Conservation (phyloP, 2,329 filamentous ascomycete species). For the Hymenoscyphus occultus region DNA sequence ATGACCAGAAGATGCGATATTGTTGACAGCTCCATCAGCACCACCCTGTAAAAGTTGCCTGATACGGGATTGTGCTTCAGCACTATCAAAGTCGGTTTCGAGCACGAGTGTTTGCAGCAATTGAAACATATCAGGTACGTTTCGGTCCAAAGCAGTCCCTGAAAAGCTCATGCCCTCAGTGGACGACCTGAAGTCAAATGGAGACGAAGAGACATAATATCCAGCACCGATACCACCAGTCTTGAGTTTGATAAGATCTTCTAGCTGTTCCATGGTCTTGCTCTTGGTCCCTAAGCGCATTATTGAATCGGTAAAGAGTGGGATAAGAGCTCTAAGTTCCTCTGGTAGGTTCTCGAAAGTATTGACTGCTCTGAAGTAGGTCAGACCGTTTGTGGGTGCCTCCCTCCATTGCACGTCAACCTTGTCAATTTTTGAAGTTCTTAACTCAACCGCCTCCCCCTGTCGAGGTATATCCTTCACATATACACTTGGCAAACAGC, state of each 20-base stretch:
- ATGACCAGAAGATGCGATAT: constrained; percentile 87
- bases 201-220: constrained; percentile 78
- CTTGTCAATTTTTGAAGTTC: constrained; percentile 63
- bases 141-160: constrained; percentile 84
- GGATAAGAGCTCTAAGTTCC: constrained; percentile 79
- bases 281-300: constrained; percentile 89
- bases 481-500: constrained; percentile 82
- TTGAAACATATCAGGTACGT: constrained; percentile 88
- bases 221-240: constrained; percentile 86
- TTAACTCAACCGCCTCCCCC: constrained; percentile 58
- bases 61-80: constrained; percentile 77
- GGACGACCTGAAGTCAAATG: constrained; percentile 65
- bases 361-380: constrained; percentile 91
- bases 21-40: constrained; percentile 85
- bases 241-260: constrained; percentile 93
- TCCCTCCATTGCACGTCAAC: constrained; percentile 84
- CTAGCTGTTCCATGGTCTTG: constrained; percentile 89
- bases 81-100: constrained; percentile 86
- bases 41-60: constrained; percentile 82
- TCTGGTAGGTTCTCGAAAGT: constrained; percentile 75
- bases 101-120: constrained; percentile 75
- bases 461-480: constrained; percentile 84
- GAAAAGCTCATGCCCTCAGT: constrained; percentile 81
- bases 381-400: constrained; percentile 90
- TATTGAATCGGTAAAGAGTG: constrained; percentile 86